These are phyloP conservation scores for Aspergillus ostianus DNA, from an alignment of 495 filamentous ascomycete genomes.

Conservation along the genomic window DNA sequence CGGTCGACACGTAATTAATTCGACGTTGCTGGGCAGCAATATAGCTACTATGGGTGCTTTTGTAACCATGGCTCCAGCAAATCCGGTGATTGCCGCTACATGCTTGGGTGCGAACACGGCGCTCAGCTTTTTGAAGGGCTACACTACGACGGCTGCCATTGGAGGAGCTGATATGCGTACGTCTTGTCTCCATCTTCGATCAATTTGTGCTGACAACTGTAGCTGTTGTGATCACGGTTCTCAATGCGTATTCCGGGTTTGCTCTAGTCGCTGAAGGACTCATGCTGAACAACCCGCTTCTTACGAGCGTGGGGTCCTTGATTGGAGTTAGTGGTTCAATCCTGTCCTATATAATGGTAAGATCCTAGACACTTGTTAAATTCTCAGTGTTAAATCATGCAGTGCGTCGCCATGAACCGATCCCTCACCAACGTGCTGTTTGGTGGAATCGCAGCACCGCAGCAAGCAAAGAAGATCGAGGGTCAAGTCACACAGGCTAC, in stretches of 20 bases:
- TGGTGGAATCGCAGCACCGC: conserved; percentile 65
- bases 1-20: conserved; percentile 69
- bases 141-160: conserved; percentile 77
- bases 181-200: conserved; percentile 6
- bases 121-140: conserved; percentile 78
- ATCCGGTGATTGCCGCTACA: conserved; percentile 68
- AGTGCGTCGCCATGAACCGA: conserved; percentile 83
- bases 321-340: conserved; percentile 82
- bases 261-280: conserved; percentile 80
- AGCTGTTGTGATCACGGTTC: conserved; percentile 77
- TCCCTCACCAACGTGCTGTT: conserved; percentile 79
- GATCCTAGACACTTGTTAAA: background rate
- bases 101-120: conserved; percentile 70
- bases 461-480: conserved; percentile 63
- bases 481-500: conserved; percentile 69
- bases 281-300: conserved; percentile 79
- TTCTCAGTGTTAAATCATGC: conserved; percentile 2
- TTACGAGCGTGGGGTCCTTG: conserved; percentile 75
- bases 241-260: conserved; percentile 84
- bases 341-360: conserved; percentile 70
- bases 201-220: conserved; percentile 6
- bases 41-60: conserved; percentile 77
- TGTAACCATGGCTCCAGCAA: conserved; percentile 69
- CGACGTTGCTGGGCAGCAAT: conserved; percentile 66
- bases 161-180: conserved; percentile 79